phyloP scores from a whole-genome alignment of 75 land plant species.

The Ceratopteris richardii region DNA sequence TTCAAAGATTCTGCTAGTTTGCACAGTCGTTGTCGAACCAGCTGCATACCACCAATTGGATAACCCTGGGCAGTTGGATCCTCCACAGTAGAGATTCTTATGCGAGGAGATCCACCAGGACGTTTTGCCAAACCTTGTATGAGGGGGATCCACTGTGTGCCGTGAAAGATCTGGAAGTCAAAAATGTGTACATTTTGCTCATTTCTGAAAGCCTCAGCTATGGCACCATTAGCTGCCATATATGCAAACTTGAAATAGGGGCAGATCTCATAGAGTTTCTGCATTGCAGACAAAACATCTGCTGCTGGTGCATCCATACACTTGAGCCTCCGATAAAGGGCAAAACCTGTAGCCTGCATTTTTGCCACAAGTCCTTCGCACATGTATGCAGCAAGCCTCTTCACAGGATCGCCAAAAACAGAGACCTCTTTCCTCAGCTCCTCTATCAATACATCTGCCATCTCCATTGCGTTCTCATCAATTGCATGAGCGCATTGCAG shows the following conservation, averaged over 20 bases:
- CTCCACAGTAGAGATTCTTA: slow-evolving; percentile 84
- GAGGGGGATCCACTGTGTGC: slow-evolving; percentile 71
- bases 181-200: slow-evolving; percentile 71
- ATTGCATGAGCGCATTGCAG: slow-evolving; percentile 62
- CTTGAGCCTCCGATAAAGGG: slow-evolving; percentile 59
- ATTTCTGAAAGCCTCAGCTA: slow-evolving; percentile 60
- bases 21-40: slow-evolving; percentile 62
- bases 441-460: slow-evolving; percentile 47
- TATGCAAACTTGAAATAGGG: slow-evolving; percentile 92
- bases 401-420: slow-evolving; percentile 81
- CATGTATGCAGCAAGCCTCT: slow-evolving; percentile 89
- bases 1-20: slow-evolving; percentile 47
- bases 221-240: slow-evolving; percentile 88
- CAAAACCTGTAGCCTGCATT: slow-evolving; percentile 61
- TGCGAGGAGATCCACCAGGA: slow-evolving; percentile 38
- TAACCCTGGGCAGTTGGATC: slow-evolving; percentile 63
- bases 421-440: slow-evolving; percentile 72
- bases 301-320: slow-evolving; percentile 74
- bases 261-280: slow-evolving; percentile 83
- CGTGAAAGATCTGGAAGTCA: slow-evolving; percentile 89
- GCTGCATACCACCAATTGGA: slow-evolving; percentile 50
- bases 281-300: slow-evolving; percentile 84
- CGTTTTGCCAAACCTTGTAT: slow-evolving; percentile 49
- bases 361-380: slow-evolving; percentile 91
- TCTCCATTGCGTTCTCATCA: slow-evolving; percentile 37